A percentile compares a stretch with the other conserved stretches of the same genome.
Evolutionary conservation across 1,284 basidiomycete genomes (phyloP).

Genomic region (Cystobasidium pallidum): DNA sequence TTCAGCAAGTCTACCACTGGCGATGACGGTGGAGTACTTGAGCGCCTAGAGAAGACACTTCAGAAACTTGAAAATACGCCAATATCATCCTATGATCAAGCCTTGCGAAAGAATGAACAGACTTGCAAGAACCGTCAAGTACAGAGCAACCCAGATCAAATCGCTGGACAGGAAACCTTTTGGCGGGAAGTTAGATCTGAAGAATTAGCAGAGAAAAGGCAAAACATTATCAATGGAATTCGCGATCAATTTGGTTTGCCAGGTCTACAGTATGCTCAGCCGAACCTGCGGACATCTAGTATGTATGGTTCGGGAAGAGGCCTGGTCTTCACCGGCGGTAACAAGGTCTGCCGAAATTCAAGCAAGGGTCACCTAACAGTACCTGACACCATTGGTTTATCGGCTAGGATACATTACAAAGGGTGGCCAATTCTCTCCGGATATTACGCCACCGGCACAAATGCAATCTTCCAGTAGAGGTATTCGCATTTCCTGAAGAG

Average conservation of each 20-base stretch:
- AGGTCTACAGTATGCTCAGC: conserved; percentile 9
- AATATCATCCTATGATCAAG: conserved; percentile 22
- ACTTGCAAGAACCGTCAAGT: conserved; percentile 20
- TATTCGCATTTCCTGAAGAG: conserved; percentile 60
- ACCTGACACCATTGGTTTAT: background rate
- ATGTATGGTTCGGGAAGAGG: conserved; percentile 34
- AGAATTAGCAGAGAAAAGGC: conserved; percentile 11
- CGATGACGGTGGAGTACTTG: background rate
- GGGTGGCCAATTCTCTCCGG: conserved; percentile 32
- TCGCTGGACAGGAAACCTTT: conserved; percentile 26
- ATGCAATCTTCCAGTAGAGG: conserved; percentile 57
- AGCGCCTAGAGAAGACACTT: conserved; percentile 13
- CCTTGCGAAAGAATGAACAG: conserved; percentile 16
- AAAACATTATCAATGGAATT: conserved; percentile 11
- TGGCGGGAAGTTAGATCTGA: conserved; percentile 26
- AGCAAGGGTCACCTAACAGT: background rate
- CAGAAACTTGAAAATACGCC: conserved; percentile 23
- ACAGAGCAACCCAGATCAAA: conserved; percentile 38
- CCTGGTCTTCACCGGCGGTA: conserved; percentile 39
- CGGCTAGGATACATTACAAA: conserved; percentile 35
- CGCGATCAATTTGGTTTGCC: conserved; percentile 23
- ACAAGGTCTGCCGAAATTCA: conserved; percentile 14
- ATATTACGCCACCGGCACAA: conserved; percentile 48
- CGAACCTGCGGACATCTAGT: conserved; percentile 3
- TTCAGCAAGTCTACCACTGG: background rate